A percentile compares a stretch with the other conserved stretches of the same genome.
Evolutionary conservation across 1,139 yeast genomes (phyloP).

Genomic region (Blastobotrys indianensis): DNA sequence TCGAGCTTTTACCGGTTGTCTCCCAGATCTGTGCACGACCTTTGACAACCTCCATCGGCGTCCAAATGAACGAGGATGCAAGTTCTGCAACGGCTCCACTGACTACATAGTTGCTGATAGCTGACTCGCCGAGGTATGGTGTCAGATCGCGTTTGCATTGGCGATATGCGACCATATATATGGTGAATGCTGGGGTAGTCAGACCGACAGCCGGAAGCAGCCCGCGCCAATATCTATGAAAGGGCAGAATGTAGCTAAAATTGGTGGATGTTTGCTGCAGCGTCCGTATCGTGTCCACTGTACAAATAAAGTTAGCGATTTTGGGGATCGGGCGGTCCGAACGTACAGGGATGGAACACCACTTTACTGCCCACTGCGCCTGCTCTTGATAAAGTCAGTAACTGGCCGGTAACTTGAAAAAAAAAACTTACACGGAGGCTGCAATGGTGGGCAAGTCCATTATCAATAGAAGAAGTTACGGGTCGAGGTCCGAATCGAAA

Average conservation of each 20-base stretch:
- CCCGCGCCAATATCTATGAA: conserved; percentile 39
- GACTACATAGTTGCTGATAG: conserved; percentile 33
- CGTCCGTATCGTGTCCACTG: conserved; percentile 37
- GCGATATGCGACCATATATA: conserved; percentile 39
- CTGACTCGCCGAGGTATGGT: conserved; percentile 35
- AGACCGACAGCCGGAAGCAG: conserved; percentile 36
- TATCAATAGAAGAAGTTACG: neutral
- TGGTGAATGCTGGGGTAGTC: conserved; percentile 41
- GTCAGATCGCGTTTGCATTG: conserved; percentile 35
- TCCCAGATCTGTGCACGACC: conserved; percentile 39
- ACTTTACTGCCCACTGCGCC: conserved; percentile 35
- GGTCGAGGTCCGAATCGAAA: neutral
- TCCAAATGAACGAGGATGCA: conserved; percentile 40
- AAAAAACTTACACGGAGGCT: conserved; percentile 25
- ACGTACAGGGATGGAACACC: conserved; percentile 35
- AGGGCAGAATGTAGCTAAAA: conserved; percentile 33
- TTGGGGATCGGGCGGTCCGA: neutral
- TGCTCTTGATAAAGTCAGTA: conserved; percentile 19
- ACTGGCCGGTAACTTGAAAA: too few species aligned
- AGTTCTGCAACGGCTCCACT: conserved; percentile 39
- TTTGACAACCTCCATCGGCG: conserved; percentile 43
- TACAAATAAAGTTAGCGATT: conserved; percentile 1
- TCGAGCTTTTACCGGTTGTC: conserved; percentile 16
- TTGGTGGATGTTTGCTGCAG: conserved; percentile 38
- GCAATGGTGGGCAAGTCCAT: conserved; percentile 26